These are phyloP conservation scores for Apiosordaria backusii DNA, from an alignment of 495 filamentous ascomycete genomes.

Conservation along the genomic window DNA sequence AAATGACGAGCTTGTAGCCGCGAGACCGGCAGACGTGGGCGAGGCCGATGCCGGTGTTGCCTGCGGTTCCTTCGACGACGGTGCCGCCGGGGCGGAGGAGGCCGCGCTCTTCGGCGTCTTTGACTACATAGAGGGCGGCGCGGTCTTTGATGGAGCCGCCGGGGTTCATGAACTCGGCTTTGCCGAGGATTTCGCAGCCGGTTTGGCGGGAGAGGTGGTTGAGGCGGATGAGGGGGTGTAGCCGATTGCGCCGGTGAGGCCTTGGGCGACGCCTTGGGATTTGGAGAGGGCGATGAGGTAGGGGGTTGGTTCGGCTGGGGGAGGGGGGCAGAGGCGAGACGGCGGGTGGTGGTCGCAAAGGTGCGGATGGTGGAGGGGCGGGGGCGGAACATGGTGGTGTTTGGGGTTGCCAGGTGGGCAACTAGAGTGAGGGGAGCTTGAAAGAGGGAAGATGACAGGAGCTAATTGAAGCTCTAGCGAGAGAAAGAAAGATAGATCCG, in stretches of 20 bases:
- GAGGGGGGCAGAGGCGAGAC: slow-evolving; percentile 25
- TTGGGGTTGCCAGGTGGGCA: not conserved
- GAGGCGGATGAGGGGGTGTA: slow-evolving; percentile 94
- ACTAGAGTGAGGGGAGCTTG: not conserved
- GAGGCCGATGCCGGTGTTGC: slow-evolving; percentile 96
- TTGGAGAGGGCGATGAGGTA: slow-evolving; percentile 58
- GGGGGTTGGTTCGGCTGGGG: slow-evolving; percentile 31
- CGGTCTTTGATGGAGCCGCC: slow-evolving; percentile 96
- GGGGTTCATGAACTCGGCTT: slow-evolving; percentile 98
- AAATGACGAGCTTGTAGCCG: slow-evolving; percentile 94
- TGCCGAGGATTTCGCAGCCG: slow-evolving; percentile 90
- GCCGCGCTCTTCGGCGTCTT: slow-evolving; percentile 87
- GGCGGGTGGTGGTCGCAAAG: slow-evolving; percentile 48
- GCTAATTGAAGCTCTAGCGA: not conserved
- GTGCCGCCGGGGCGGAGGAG: slow-evolving; percentile 81
- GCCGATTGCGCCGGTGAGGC: slow-evolving; percentile 89
- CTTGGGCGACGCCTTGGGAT: slow-evolving; percentile 78
- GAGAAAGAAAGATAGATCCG: slow-evolving; percentile 1
- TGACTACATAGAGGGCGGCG: slow-evolving; percentile 88
- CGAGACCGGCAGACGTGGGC: slow-evolving; percentile 93
- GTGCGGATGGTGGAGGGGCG: slow-evolving; percentile 48
- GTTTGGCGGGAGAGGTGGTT: slow-evolving; percentile 86
- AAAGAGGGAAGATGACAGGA: slow-evolving; percentile 2
- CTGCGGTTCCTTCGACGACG: slow-evolving; percentile 93
- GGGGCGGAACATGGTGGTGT: slow-evolving; percentile 48